Evolutionary conservation across 495 filamentous ascomycete species (phyloP).

Genomic region (Melanomma pulvis-pyrius): DNA sequence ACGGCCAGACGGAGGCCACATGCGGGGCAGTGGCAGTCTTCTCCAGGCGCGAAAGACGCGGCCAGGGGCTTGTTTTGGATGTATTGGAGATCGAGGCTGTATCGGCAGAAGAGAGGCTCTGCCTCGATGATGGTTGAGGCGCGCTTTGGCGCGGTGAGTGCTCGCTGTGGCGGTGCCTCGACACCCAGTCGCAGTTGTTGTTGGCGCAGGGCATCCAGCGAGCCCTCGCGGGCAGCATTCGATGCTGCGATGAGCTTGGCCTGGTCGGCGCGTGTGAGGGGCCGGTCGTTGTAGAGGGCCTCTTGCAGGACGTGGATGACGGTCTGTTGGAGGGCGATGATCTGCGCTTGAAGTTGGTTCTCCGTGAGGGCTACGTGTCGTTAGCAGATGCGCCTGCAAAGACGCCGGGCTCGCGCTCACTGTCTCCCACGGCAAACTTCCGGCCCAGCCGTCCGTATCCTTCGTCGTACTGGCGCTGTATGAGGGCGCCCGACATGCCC

Average conservation of each 20-base stretch:
- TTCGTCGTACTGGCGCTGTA: conserved; percentile 40
- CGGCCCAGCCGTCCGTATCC: conserved; percentile 33
- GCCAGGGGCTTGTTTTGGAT: conserved; percentile 31
- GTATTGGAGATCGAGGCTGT: conserved; percentile 40
- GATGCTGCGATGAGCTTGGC: conserved; percentile 38
- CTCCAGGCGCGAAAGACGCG: conserved; percentile 36
- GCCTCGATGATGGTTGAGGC: conserved; percentile 16
- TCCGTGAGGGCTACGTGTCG: conserved; percentile 36
- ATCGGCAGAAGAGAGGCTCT: conserved; percentile 40
- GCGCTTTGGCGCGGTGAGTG: conserved; percentile 19
- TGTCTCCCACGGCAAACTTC: neutral
- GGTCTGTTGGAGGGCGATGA: conserved; percentile 44
- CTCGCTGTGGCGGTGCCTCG: conserved; percentile 8
- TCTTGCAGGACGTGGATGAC: conserved; percentile 45
- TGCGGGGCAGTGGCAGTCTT: conserved; percentile 32
- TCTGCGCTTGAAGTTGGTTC: conserved; percentile 44
- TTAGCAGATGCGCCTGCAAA: conserved; percentile 17
- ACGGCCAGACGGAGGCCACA: conserved; percentile 33
- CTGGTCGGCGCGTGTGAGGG: conserved; percentile 37
- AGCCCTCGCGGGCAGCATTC: conserved; percentile 40
- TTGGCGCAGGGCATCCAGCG: conserved; percentile 36
- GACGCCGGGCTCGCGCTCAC: neutral
- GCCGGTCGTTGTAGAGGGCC: conserved; percentile 39
- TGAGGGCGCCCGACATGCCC: conserved; percentile 34
- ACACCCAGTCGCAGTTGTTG: conserved; percentile 35